Percentiles rank a stretch among this genome's conserved stretches.
Conservation (phyloP, 495 filamentous ascomycete species). For the Penicilliopsis zonata region DNA sequence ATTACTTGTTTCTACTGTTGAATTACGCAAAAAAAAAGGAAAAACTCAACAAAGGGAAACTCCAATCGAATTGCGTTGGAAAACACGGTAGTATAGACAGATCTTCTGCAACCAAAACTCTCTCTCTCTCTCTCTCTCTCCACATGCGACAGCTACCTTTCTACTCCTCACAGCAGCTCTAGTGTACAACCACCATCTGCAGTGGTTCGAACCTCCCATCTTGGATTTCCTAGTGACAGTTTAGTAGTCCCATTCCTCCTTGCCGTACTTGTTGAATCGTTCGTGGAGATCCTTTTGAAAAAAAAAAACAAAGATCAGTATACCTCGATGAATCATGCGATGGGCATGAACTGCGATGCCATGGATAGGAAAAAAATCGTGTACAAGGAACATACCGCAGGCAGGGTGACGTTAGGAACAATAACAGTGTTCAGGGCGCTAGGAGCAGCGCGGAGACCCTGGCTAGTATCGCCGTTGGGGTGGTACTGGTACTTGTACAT, state of each 20-base stretch:
- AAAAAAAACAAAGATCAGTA: constrained; percentile 3
- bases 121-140: constrained; percentile 8
- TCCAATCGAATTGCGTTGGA: not conserved
- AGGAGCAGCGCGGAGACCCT: constrained; percentile 74
- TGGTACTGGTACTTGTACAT: constrained; percentile 84
- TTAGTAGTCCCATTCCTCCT: constrained; percentile 55
- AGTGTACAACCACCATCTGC: constrained; percentile 56
- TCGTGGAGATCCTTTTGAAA: constrained; percentile 67
- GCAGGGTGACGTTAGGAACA: constrained; percentile 81
- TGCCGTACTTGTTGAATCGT: constrained; percentile 97
- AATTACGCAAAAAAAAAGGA: too few species aligned
- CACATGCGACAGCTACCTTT: not conserved
- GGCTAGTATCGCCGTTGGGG: constrained; percentile 70
- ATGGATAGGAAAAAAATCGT: too few species aligned
- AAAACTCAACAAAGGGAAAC: too few species aligned
- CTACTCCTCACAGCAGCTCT: constrained; percentile 32
- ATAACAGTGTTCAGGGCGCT: constrained; percentile 90
- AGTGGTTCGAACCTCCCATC: constrained; percentile 5
- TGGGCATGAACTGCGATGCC: constrained; percentile 4
- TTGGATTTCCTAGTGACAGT: constrained; percentile 1
- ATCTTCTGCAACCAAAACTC: constrained; percentile 15
- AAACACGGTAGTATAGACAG: constrained; percentile 33
- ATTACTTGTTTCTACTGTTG: too few species aligned
- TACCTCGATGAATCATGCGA: constrained; percentile 2
- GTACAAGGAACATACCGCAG: too few species aligned